Conservation (phyloP, 2,329 filamentous ascomycete genomes). For the Fusarium sp. region DNA sequence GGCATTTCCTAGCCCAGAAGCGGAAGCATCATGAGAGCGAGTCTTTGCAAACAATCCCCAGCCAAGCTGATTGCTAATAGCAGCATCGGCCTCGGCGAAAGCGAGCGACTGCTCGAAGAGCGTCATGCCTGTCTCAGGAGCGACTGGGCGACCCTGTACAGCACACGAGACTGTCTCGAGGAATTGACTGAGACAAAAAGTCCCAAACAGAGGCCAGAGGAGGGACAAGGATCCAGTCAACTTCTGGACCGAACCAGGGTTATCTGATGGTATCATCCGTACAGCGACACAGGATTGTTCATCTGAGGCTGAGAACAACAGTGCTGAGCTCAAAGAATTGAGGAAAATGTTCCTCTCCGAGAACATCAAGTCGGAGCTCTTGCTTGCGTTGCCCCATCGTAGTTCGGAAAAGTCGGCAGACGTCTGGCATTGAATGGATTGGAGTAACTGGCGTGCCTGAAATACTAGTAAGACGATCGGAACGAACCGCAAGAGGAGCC, state of each 20-base stretch:
- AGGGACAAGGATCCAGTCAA: constrained; percentile 81
- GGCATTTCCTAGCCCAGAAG: constrained; percentile 42
- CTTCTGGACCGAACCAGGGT: constrained; percentile 61
- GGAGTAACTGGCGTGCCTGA: constrained; percentile 77
- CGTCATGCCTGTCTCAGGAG: constrained; percentile 93
- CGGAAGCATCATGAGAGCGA: constrained; percentile 48
- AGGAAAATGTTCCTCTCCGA: constrained; percentile 75
- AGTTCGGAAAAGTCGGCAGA: constrained; percentile 75
- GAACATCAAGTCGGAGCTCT: constrained; percentile 75
- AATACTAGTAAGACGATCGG: constrained; percentile 76
- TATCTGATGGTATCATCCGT: constrained; percentile 71
- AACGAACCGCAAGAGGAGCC: constrained; percentile 74
- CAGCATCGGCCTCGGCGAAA: constrained; percentile 93
- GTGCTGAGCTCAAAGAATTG: constrained; percentile 74
- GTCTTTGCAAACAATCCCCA: constrained; percentile 71
- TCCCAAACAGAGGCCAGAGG: constrained; percentile 79
- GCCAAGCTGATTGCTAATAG: constrained; percentile 82
- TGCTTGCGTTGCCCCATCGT: constrained; percentile 75
- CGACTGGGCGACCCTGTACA: constrained; percentile 81
- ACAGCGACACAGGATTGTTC: constrained; percentile 79
- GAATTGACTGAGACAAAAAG: constrained; percentile 81
- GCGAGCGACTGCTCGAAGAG: constrained; percentile 95
- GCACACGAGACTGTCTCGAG: constrained; percentile 89
- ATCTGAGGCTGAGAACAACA: constrained; percentile 81
- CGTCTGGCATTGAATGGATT: constrained; percentile 93